Base-by-base conservation (phyloP, 441 rosid genomes). In the Daphne laureola region DNA sequence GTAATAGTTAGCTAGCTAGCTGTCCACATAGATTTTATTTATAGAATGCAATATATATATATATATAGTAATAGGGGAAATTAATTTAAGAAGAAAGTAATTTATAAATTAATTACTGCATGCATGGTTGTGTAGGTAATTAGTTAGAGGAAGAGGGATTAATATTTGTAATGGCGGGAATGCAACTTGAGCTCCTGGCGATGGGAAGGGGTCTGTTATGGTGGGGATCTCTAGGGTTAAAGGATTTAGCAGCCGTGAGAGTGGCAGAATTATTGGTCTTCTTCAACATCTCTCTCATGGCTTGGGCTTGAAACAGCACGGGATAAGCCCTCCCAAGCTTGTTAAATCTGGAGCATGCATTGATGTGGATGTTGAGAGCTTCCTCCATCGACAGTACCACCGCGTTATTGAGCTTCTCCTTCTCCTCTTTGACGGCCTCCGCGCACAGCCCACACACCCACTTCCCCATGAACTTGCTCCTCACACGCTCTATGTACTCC, bases 341-440 rank as follows among this genome's bases (percentile, higher is more conserved):
- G 76, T 84, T 87, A 31, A 89, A 93, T 79, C 78, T 83, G 0
- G 86, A 76, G 43, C 95, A 87, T 0, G 87, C 83, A 14, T 64
- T 81, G 86, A 87, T 90, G 55, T 93, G 99, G 14, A 73, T 41
- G 17, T 49, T 78, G 71, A 93, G 54, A 4, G 86, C 99, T 67
- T 79, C 93, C 41, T 90, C 91, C 27, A 65, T 50, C 35, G 64
- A 63, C 51, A 75, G 83, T 5, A 83, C 88, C 12, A 57, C 70
- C 0, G 36, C 36, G 1, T 31, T 4, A 4, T 31, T 5, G 11
- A 2, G 1, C 64, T 86, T 90, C 73, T 73, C 90, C 71, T 63
- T 77, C 77, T 87, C 96, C 54, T 75, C 93, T 53, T 89, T 90
- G 72, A 90, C 96, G 4, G 97, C 99, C 76, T 93, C 99, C 0